Evolutionary conservation across 1,284 basidiomycete genomes (phyloP).

Genomic region (Ceratobasidium sp.): DNA sequence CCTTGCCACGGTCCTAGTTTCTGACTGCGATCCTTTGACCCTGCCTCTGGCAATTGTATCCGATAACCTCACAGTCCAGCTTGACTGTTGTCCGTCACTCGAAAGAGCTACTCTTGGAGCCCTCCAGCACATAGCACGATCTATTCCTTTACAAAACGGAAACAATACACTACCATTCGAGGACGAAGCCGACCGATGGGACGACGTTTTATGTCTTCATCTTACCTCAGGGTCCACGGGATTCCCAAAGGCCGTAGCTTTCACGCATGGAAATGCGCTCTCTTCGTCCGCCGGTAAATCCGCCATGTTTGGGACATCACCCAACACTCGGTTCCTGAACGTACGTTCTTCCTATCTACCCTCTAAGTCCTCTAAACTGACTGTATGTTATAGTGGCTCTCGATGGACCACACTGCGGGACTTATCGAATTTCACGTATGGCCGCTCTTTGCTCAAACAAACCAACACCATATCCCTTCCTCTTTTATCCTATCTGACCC

Average conservation of each 20-base stretch:
- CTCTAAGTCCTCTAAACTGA: not conserved
- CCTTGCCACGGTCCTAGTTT: conserved; percentile 8
- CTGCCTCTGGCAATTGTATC: conserved; percentile 6
- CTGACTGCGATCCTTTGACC: not conserved
- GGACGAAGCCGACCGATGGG: not conserved
- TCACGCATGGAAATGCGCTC: conserved; percentile 22
- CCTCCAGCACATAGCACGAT: not conserved
- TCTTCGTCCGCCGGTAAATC: conserved; percentile 21
- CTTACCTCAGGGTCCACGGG: conserved; percentile 22
- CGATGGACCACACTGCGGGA: conserved; percentile 17
- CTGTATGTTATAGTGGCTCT: not conserved
- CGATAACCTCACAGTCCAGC: not conserved
- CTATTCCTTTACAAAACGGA: not conserved
- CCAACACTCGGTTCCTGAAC: conserved; percentile 19
- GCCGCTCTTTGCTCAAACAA: conserved; percentile 1
- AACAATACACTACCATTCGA: not conserved
- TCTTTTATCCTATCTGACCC: not conserved
- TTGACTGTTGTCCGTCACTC: conserved; percentile 10
- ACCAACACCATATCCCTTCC: conserved; percentile 13
- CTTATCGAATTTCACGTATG: conserved; percentile 20
- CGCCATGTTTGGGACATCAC: not conserved
- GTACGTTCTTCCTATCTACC: not conserved
- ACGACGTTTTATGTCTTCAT: conserved; percentile 9
- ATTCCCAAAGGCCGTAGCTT: conserved; percentile 18
- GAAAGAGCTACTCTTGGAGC: not conserved